These are phyloP conservation scores for Geotrichum siamense DNA, from an alignment of 1,139 yeast genomes.

Conservation along the genomic window DNA sequence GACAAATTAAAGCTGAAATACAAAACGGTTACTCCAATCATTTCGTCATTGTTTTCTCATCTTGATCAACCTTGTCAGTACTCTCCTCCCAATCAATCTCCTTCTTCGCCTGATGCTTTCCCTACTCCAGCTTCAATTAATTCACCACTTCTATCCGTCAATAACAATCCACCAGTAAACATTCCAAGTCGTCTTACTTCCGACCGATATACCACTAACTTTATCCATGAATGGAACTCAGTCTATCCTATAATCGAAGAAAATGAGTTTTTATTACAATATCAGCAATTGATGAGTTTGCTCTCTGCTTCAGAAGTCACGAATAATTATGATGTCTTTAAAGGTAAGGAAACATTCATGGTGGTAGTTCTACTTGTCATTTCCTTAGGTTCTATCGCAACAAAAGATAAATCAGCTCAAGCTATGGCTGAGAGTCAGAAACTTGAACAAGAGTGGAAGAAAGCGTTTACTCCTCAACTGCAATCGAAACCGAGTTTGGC, in stretches of 20 bases:
- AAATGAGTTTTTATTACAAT: conserved; percentile 53
- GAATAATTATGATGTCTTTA: conserved; percentile 18
- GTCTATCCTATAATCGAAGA: conserved; percentile 63
- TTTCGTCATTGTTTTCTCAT: conserved; percentile 20
- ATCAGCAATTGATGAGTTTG: conserved; percentile 38
- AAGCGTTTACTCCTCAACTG: conserved; percentile 45
- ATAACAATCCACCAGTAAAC: conserved; percentile 8
- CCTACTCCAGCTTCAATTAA: conserved; percentile 14
- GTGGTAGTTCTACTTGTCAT: conserved; percentile 43
- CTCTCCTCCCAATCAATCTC: conserved; percentile 13
- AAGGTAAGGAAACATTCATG: conserved; percentile 32
- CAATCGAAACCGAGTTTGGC: conserved; percentile 57
- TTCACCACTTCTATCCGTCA: conserved; percentile 3
- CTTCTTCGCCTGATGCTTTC: conserved; percentile 15
- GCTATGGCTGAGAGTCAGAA: conserved; percentile 30
- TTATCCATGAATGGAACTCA: conserved; percentile 75
- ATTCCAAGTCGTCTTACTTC: conserved; percentile 30
- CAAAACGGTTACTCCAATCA: conserved; percentile 23
- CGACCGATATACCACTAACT: conserved; percentile 38
- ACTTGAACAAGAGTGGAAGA: conserved; percentile 32
- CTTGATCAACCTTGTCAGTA: conserved; percentile 16
- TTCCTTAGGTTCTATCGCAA: conserved; percentile 31
- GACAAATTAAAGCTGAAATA: conserved; percentile 27
- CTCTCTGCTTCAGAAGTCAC: conserved; percentile 15
- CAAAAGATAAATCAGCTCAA: conserved; percentile 18